Conservation (phyloP, 495 filamentous ascomycete species). For the Talaromyces proteolyticus region DNA sequence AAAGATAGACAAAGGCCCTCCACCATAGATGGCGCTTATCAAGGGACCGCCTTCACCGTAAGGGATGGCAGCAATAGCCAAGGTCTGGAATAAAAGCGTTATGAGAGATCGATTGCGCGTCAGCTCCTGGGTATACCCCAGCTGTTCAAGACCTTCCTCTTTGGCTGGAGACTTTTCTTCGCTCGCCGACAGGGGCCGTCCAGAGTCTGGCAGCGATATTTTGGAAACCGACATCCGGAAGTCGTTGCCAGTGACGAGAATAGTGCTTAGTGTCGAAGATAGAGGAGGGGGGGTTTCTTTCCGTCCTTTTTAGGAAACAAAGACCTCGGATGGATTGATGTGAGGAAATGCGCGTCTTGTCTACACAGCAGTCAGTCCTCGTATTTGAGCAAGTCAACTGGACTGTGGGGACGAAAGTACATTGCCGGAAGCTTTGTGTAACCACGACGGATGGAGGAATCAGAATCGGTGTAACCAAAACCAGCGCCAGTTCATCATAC, state of each 20-base stretch:
- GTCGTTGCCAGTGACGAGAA: neutral
- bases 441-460: too few species aligned
- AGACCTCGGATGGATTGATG: too few species aligned
- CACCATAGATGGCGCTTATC: conserved; percentile 36
- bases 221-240: neutral
- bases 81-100: conserved; percentile 29
- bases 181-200: neutral
- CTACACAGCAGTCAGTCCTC: too few species aligned
- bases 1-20: conserved; percentile 35
- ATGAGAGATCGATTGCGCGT: conserved; percentile 30
- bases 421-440: too few species aligned
- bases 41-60: conserved; percentile 41
- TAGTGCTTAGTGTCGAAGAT: neutral
- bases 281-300: neutral
- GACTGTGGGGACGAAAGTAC: too few species aligned
- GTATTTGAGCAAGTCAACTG: too few species aligned
- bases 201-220: neutral
- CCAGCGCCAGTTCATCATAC: too few species aligned
- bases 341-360: too few species aligned
- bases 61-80: conserved; percentile 39
- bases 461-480: too few species aligned
- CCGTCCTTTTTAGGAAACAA: too few species aligned
- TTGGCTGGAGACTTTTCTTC: neutral
- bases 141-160: conserved; percentile 19
- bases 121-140: conserved; percentile 34